Base-by-base conservation (phyloP, 2,329 filamentous ascomycete genomes). In the Colletotrichum costaricense region DNA sequence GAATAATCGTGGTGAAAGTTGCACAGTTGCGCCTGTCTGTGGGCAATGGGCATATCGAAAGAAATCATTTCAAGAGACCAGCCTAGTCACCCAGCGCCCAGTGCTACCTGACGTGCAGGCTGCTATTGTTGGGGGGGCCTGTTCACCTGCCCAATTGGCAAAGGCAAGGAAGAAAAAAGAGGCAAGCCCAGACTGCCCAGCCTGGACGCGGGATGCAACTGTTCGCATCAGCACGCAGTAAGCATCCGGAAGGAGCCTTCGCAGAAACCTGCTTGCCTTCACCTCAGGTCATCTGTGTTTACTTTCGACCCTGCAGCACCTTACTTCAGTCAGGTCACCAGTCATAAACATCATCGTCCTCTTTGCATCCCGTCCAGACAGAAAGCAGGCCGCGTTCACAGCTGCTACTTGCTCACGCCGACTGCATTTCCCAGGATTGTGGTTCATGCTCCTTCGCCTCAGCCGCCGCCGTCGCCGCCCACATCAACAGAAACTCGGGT, bases 401-500 rank as follows among this genome's bases (percentile, higher is more conserved):
- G 26, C 56, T 46, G 19, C 46, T 16, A 60, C 35, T 46, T 54
- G 35, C 56, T 55, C 22, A 60, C 42, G 60, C 52, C 35, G 26
- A 11, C 59, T 63, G 46, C 60, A 54, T n/a, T 52, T 28, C 46
- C 28, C 26, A 33, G 52, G n/a, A n/a, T 11, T 33, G 19, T 42
- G 33, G 57, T 35, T 54, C 46, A 11, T 35, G 16, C 30, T 19
- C 16, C 49, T 57, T 49, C 35, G 60, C 54, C 60, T 58, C 67
- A 38, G n/a, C 42, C 46, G 28, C 63, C n/a, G 22, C 19, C 62
- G 28, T n/a, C 28, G 28, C 33, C 52, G 19, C 63, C 60, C 60
- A 49, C 19, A 49, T 59, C 63, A 33, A 54, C 60, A 69, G 55
- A 67, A 55, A 57, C 63, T 60, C 64, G 63, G 42, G 63, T 60